Evolutionary conservation across 352 stramenopile genomes (phyloP).

Genomic region (Globisporangium cylindrosporum): DNA sequence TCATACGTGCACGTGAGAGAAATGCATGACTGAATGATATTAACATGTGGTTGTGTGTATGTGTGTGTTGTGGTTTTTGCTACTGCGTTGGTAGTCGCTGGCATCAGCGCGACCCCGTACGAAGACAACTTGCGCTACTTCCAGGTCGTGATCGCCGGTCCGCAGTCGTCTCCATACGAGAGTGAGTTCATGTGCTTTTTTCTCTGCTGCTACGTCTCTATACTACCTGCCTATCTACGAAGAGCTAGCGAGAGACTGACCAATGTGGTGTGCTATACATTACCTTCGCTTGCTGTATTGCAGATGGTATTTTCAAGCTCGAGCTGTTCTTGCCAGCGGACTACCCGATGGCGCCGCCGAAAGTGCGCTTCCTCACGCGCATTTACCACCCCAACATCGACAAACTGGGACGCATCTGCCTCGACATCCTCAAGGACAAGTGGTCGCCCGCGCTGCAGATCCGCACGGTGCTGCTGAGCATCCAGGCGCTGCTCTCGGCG

Average conservation of each 20-base stretch:
- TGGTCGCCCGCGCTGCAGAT: slow-evolving; percentile 99
- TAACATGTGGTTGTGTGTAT: background rate
- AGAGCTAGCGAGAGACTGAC: background rate
- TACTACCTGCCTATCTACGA: no score
- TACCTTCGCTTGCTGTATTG: background rate
- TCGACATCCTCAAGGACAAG: slow-evolving; percentile 99
- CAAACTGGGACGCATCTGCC: slow-evolving; percentile 96
- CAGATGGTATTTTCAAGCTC: slow-evolving; percentile 93
- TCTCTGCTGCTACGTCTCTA: background rate
- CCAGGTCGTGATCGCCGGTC: slow-evolving; percentile 96
- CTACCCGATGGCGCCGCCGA: slow-evolving; percentile 97
- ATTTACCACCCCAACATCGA: slow-evolving; percentile 99
- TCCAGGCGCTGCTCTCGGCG: slow-evolving; percentile 95
- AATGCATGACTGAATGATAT: background rate
- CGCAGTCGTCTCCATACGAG: slow-evolving; percentile 95
- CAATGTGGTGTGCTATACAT: background rate
- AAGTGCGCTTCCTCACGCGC: slow-evolving; percentile 97
- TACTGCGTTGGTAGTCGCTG: slow-evolving; percentile 63
- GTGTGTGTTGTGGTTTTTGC: background rate
- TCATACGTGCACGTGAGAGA: background rate
- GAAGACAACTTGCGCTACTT: slow-evolving; percentile 98
- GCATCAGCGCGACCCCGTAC: slow-evolving; percentile 96
- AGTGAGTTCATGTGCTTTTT: slow-evolving; percentile 42
- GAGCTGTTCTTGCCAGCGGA: slow-evolving; percentile 97
- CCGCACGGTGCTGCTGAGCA: slow-evolving; percentile 95